A percentile compares a stretch with the other conserved stretches of the same genome.
phyloP scores from a whole-genome alignment of 2,329 filamentous ascomycete species.

The Exophiala aquamarina region DNA sequence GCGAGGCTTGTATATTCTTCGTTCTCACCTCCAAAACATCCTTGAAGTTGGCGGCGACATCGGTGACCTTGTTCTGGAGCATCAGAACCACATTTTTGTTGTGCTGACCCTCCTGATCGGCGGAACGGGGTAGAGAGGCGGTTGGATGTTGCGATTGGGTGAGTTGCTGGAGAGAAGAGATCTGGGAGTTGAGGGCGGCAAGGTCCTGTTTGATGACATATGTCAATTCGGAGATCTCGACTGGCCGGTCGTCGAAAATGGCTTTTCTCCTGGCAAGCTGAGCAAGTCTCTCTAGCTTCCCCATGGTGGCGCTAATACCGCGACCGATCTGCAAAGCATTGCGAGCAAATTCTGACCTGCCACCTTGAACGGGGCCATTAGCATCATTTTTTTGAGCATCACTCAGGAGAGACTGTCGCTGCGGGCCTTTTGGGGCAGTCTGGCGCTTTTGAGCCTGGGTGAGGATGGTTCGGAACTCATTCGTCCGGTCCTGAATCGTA shows the following conservation, averaged over 20 bases:
- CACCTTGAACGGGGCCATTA: conserved; percentile 57
- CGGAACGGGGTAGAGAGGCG: conserved; percentile 43
- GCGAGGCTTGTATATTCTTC: conserved; percentile 94
- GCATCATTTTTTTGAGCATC: conserved; percentile 62
- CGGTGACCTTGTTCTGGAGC: conserved; percentile 51
- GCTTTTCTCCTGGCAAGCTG: conserved; percentile 95
- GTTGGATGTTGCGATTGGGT: conserved; percentile 74
- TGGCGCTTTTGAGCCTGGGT: conserved; percentile 79
- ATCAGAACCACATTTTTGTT: conserved; percentile 74
- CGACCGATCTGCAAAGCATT: conserved; percentile 88
- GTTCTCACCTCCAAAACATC: conserved; percentile 94
- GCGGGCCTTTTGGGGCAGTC: conserved; percentile 72
- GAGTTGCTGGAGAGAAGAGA: conserved; percentile 75
- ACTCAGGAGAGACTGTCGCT: conserved; percentile 76
- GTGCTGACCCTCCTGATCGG: conserved; percentile 85
- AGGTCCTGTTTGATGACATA: conserved; percentile 98
- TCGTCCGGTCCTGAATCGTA: conserved; percentile 94
- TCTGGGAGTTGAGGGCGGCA: conserved; percentile 80
- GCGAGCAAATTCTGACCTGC: conserved; percentile 87
- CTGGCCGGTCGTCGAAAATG: conserved; percentile 92
- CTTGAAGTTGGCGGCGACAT: conserved; percentile 94
- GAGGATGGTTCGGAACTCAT: conserved; percentile 91
- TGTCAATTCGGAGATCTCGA: conserved; percentile 95
- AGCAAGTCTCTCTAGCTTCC: conserved; percentile 88
- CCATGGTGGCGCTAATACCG: conserved; percentile 89